Percentiles rank a stretch among this genome's conserved stretches.
These are phyloP conservation scores for Globisporangium orthogonon DNA, from an alignment of 352 stramenopile genomes.

Conservation along the genomic window DNA sequence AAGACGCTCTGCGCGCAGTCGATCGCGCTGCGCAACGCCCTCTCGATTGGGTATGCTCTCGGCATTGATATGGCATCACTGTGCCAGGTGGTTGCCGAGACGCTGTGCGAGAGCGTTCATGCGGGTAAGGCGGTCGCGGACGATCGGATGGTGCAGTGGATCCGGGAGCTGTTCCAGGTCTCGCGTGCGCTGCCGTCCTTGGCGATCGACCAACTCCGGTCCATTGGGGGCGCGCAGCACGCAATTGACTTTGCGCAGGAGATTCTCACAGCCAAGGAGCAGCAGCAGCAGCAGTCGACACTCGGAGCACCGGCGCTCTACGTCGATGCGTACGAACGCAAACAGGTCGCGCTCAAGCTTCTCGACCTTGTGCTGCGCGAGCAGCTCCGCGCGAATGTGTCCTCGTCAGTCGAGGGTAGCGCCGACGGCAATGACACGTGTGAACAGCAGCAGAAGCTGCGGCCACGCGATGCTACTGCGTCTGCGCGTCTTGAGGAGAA, in stretches of 20 bases:
- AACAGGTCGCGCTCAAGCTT: constrained; percentile 42
- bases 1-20: constrained; percentile 48
- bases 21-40: constrained; percentile 56
- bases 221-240: constrained; percentile 37
- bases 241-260: constrained; percentile 60
- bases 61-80: constrained; percentile 85
- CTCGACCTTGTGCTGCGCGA: constrained; percentile 57
- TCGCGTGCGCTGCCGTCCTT: constrained; percentile 64
- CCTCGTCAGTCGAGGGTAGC: neutral
- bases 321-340: constrained; percentile 32
- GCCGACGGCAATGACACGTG: neutral
- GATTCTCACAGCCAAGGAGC: constrained; percentile 22
- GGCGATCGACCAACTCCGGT: constrained; percentile 59
- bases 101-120: constrained; percentile 43
- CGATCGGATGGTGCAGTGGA: constrained; percentile 37
- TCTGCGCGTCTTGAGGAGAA: constrained; percentile 20
- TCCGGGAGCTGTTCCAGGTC: constrained; percentile 69
- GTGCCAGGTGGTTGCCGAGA: constrained; percentile 79
- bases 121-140: constrained; percentile 20
- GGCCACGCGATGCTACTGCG: constrained; percentile 10
- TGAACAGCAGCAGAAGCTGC: constrained; percentile 9
- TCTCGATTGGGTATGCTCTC: constrained; percentile 83
- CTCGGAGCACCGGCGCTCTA: constrained; percentile 6
- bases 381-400: constrained; percentile 28
- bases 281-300: neutral